Conservation (phyloP, 2,329 filamentous ascomycete genomes). For the Penicillium decumbens region DNA sequence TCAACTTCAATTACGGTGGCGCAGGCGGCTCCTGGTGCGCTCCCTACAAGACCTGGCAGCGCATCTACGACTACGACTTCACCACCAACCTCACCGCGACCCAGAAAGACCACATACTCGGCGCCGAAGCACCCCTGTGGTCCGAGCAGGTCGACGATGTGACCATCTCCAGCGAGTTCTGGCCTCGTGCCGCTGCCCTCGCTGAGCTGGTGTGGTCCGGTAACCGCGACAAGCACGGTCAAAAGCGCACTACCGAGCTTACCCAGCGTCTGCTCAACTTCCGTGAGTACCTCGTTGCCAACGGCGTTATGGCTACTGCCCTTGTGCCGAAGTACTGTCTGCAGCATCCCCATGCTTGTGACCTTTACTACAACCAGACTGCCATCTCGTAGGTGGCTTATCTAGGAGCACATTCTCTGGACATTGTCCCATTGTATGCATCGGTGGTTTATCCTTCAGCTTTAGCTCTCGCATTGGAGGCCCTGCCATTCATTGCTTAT, state of each 20-base stretch:
- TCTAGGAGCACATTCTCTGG: background rate
- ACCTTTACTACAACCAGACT: constrained; percentile 52
- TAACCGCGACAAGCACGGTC: constrained; percentile 47
- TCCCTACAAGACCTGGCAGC: constrained; percentile 58
- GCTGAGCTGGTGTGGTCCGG: constrained; percentile 55
- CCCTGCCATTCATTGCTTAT: background rate
- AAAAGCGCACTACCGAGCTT: constrained; percentile 50
- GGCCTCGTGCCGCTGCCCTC: constrained; percentile 55
- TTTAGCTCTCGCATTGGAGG: too few species aligned
- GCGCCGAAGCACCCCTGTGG: constrained; percentile 52
- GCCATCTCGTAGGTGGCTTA: constrained; percentile 16
- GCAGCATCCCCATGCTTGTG: constrained; percentile 55
- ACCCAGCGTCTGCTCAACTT: constrained; percentile 57
- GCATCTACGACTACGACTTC: constrained; percentile 58
- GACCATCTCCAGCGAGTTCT: constrained; percentile 49
- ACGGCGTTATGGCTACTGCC: constrained; percentile 49
- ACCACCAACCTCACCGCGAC: constrained; percentile 45
- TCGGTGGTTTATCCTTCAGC: background rate
- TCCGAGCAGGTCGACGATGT: constrained; percentile 54
- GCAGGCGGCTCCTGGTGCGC: constrained; percentile 55
- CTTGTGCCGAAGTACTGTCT: constrained; percentile 56
- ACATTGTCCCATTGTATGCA: background rate
- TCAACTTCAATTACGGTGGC: constrained; percentile 55
- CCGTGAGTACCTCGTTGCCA: constrained; percentile 55
- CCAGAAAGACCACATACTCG: constrained; percentile 49